phyloP scores from a whole-genome alignment of 2,329 filamentous ascomycete species.

The Epichloe scottii region DNA sequence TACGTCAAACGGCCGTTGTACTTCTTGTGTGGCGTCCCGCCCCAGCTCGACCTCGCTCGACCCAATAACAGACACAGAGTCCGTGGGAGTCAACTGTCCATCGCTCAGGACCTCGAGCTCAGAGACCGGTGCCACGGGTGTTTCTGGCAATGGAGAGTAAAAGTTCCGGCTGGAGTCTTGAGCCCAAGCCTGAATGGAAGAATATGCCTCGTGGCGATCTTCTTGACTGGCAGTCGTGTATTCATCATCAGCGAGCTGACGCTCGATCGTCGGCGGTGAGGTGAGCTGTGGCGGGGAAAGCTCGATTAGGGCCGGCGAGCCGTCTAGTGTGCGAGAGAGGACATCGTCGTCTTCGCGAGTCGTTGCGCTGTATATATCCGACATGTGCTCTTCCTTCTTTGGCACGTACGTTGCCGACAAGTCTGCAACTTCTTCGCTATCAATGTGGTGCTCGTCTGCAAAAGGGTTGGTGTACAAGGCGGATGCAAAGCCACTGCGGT shows the following conservation, averaged over 20 bases:
- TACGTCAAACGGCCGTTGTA: conserved; percentile 35
- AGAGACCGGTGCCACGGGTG: conserved; percentile 34
- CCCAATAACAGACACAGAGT: conserved; percentile 42
- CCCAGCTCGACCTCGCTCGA: conserved; percentile 34
- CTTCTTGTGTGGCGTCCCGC: conserved; percentile 29
- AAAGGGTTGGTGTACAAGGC: conserved; percentile 47
- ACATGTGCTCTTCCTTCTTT: conserved; percentile 33
- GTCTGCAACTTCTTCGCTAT: conserved; percentile 29
- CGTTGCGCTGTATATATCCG: conserved; percentile 46
- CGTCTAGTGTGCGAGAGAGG: conserved; percentile 13
- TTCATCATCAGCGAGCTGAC: conserved; percentile 27
- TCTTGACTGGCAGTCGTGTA: conserved; percentile 41
- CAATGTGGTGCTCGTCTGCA: conserved; percentile 42
- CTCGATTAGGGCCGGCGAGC: conserved; percentile 22
- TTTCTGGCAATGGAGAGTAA: conserved; percentile 47
- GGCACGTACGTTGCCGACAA: conserved; percentile 30
- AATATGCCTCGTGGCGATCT: conserved; percentile 35
- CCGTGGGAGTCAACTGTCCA: conserved; percentile 45
- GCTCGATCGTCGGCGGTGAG: conserved; percentile 22
- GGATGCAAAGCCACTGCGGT: conserved; percentile 28
- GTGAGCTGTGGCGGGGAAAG: conserved; percentile 12
- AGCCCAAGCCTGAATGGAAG: conserved; percentile 54
- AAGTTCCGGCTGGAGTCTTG: conserved; percentile 40
- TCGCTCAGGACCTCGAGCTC: conserved; percentile 40
- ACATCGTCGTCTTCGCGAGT: conserved; percentile 25